phyloP scores from a whole-genome alignment of 345 rosid species.

The Dipteronia dyeriana region DNA sequence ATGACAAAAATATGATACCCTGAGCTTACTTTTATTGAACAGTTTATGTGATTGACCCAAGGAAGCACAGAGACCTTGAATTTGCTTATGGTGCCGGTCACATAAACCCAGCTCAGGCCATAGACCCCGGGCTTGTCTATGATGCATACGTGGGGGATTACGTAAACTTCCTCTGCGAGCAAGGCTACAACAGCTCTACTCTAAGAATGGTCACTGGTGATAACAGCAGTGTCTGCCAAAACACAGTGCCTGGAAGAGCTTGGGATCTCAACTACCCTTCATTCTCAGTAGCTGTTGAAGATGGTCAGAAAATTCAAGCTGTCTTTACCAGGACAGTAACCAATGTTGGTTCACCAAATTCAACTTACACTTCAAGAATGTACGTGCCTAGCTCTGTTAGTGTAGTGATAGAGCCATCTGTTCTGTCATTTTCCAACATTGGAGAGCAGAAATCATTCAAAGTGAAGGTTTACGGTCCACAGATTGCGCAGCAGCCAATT shows the following conservation, averaged over 20 bases:
- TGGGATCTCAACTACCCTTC: constrained; percentile 54
- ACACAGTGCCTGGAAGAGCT: constrained; percentile 31
- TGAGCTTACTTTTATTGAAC: neutral
- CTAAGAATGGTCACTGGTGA: constrained; percentile 33
- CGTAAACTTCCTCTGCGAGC: constrained; percentile 50
- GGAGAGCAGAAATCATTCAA: constrained; percentile 35
- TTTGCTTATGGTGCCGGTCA: constrained; percentile 48
- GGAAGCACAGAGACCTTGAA: constrained; percentile 34
- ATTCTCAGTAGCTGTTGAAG: constrained; percentile 37
- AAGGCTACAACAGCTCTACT: constrained; percentile 37
- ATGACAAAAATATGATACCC: neutral
- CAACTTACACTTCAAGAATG: constrained; percentile 30
- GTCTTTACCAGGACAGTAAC: constrained; percentile 45
- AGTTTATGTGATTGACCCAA: constrained; percentile 32
- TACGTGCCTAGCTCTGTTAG: constrained; percentile 20
- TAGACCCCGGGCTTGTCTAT: constrained; percentile 40
- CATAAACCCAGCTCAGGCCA: constrained; percentile 37
- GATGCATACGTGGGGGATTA: constrained; percentile 39
- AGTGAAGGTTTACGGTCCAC: constrained; percentile 28
- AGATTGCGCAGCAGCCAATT: constrained; percentile 29
- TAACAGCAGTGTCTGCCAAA: constrained; percentile 30
- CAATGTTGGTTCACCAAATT: constrained; percentile 44
- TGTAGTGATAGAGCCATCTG: constrained; percentile 30
- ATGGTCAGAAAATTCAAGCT: constrained; percentile 28
- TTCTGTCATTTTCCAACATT: constrained; percentile 29